A percentile compares a stretch with the other conserved stretches of the same genome.
Conservation (phyloP, 768 basidiomycete species). For the Hygrophoropsis aurantiaca region DNA sequence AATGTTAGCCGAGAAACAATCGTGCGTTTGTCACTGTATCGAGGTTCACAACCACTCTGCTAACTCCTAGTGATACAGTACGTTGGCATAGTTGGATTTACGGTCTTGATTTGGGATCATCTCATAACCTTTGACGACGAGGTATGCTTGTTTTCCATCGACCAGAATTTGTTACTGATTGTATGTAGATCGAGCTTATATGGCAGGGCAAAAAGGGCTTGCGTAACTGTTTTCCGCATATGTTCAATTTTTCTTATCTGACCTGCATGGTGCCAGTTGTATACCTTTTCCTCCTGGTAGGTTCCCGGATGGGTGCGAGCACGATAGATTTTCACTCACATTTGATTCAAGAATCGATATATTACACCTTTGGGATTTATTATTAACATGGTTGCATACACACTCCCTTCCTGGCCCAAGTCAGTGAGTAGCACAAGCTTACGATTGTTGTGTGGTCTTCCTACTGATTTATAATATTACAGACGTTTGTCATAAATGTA, state of each 20-base stretch:
- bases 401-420: background rate
- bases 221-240: conserved; percentile 37
- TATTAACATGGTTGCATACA: conserved; percentile 42
- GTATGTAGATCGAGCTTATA: conserved; percentile 32
- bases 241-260: conserved; percentile 40
- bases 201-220: conserved; percentile 36
- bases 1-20: too few relatives aligned
- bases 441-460: too few relatives aligned
- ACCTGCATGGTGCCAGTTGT: conserved; percentile 18
- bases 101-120: conserved; percentile 50
- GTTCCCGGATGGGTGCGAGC: conserved; percentile 1
- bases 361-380: conserved; percentile 63
- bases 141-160: conserved; percentile 17
- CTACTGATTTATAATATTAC: too few relatives aligned
- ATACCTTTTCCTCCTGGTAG: conserved; percentile 35
- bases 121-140: conserved; percentile 38
- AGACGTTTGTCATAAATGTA: too few relatives aligned
- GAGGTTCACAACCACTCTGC: too few relatives aligned
- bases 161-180: background rate
- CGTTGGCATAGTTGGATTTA: conserved; percentile 52
- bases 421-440: background rate
- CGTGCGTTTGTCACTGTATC: too few relatives aligned
- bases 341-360: conserved; percentile 53
- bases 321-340: background rate
- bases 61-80: too few relatives aligned